These are phyloP conservation scores for Xylaria sp. DNA, from an alignment of 2,329 filamentous ascomycete species.

Conservation along the genomic window DNA sequence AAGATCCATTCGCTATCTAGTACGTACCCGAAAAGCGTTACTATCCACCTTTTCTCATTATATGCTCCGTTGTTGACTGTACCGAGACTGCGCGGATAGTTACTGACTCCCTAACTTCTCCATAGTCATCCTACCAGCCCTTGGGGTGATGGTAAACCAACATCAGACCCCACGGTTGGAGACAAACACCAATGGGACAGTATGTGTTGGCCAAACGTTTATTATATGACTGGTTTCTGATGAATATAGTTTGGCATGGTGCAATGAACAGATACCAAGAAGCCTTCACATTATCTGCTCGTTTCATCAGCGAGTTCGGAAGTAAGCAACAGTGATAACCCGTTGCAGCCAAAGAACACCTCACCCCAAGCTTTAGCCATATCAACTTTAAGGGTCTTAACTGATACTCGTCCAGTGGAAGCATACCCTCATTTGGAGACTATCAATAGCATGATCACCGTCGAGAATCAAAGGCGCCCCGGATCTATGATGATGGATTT, in stretches of 20 bases:
- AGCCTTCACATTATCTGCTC: slow-evolving; percentile 74
- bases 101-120: background rate
- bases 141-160: slow-evolving; percentile 74
- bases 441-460: slow-evolving; percentile 71
- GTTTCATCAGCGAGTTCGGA: slow-evolving; percentile 85
- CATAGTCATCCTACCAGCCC: slow-evolving; percentile 74
- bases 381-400: background rate
- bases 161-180: slow-evolving; percentile 75
- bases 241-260: slow-evolving; percentile 74
- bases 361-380: background rate
- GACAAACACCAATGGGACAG: slow-evolving; percentile 86
- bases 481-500: slow-evolving; percentile 81
- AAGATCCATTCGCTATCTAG: slow-evolving; percentile 73
- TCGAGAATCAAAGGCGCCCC: slow-evolving; percentile 64
- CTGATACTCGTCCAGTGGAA: slow-evolving; percentile 61
- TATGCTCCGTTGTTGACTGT: background rate
- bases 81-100: no score
- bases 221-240: slow-evolving; percentile 17
- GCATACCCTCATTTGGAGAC: slow-evolving; percentile 80
- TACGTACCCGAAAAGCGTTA: slow-evolving; percentile 5
- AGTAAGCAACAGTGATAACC: slow-evolving; percentile 50
- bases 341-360: background rate
- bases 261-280: slow-evolving; percentile 82
- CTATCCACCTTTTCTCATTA: background rate
- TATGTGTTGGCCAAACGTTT: slow-evolving; percentile 37